Evolutionary conservation across 192 early-diverging fungal species (phyloP), one percentile per base, ranked within the genome.

Genomic region (Coemansia sp.): DNA sequence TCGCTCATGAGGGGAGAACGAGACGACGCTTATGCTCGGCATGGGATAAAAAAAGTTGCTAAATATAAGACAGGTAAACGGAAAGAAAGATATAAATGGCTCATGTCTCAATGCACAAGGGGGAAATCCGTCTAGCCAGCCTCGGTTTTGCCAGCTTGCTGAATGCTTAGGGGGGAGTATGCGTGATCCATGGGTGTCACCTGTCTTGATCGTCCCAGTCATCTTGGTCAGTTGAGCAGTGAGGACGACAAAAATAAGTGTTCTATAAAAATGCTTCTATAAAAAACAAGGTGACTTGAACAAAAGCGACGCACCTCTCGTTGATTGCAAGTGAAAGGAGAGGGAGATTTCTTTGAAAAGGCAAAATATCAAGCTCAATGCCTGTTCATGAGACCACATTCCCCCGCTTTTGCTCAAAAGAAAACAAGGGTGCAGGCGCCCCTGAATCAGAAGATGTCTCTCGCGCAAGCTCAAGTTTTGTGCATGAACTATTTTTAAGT

Each of bases 1-100:
- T 60, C 76, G 68, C 65, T 85, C 79, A 39, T 73, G 75, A n/a
- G 79, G 79, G 43, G 74, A 81, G 46, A 81, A 81, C 49, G 79
- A 62, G 12, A 78, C 70, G 29, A 79, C 69, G 66, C 81, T 75
- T 63, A 84, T 84, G 58, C 69, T 79, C 18, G 81, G 76, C 81
- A 84, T 84, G n/a, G 31, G 65, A 46, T 27, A 27, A 27, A 27
- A n/a, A 18, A 10, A 43, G 29, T 20, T 16, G 58, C 55, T 62
- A 62, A 62, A 70, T 39, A 47, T 50, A 66, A 38, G 6, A 24
- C 22, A 66, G 12, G 36, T 10, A 18, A n/a, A 29, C 20, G n/a
- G 27, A 46, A 5, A 65, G 24, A 40, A 10, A 65, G 65, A 20
- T 66, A 38, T 20, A 52, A 50, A 52, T 60, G 57, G 31, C 31